These are phyloP conservation scores for Sphenostylis stenocarpa DNA, from an alignment of 306 rosid genomes.

Conservation along the genomic window DNA sequence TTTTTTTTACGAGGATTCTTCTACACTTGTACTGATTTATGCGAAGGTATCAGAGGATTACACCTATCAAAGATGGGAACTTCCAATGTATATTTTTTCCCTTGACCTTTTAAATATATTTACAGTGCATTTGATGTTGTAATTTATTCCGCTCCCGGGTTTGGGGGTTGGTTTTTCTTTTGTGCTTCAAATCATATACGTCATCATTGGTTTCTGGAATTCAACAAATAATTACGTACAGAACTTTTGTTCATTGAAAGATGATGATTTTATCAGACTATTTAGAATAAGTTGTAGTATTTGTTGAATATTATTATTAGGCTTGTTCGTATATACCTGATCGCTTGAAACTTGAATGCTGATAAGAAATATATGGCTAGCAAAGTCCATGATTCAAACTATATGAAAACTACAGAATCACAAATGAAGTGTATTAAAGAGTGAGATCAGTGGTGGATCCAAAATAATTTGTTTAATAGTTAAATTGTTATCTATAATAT, in stretches of 20 bases:
- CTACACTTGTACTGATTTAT: constrained; percentile 23
- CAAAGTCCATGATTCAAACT: too few relatives aligned
- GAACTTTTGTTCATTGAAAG: background rate
- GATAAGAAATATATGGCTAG: too few relatives aligned
- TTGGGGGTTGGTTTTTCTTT: background rate
- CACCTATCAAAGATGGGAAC: constrained; percentile 15
- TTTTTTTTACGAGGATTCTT: constrained; percentile 18
- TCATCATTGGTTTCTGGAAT: background rate
- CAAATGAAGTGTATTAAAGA: too few relatives aligned
- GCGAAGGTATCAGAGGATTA: constrained; percentile 12
- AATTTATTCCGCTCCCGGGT: background rate
- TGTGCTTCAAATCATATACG: background rate
- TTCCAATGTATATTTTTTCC: background rate
- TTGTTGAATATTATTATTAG: background rate
- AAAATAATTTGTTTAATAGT: too few relatives aligned
- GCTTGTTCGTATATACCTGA: background rate
- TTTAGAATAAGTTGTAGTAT: background rate
- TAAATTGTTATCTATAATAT: too few relatives aligned
- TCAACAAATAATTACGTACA: background rate
- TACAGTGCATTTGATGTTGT: constrained; percentile 12
- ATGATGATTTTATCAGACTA: background rate
- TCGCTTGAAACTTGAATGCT: background rate
- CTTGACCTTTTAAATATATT: background rate
- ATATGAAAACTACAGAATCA: too few relatives aligned
- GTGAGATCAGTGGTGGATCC: too few relatives aligned